These are phyloP conservation scores for Rhododendron ferrugineum DNA, from an alignment of 148 eudicot genomes.

Conservation along the genomic window DNA sequence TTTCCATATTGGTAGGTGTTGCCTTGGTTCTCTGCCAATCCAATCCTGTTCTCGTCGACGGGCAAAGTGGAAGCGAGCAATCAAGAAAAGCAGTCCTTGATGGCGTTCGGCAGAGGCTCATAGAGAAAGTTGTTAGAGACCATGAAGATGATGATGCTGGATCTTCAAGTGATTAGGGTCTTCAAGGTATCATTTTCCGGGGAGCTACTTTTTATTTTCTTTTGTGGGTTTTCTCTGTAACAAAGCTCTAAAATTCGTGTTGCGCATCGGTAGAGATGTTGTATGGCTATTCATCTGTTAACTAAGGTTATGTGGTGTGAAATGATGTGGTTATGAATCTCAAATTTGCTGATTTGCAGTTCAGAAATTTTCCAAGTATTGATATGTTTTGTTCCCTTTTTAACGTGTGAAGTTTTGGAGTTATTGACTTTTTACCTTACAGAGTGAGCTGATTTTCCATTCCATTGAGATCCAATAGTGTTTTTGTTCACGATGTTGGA, in stretches of 20 bases:
- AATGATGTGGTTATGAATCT: neutral
- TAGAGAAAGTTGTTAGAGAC: constrained; percentile 28
- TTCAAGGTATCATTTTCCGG: neutral
- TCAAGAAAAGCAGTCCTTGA: constrained; percentile 56
- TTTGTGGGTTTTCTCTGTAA: neutral
- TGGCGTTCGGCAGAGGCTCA: constrained; percentile 61
- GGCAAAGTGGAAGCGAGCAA: constrained; percentile 50
- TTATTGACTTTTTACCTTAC: neutral
- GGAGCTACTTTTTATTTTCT: neutral
- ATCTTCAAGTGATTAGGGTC: constrained; percentile 58
- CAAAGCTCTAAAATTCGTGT: neutral
- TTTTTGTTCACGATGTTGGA: neutral
- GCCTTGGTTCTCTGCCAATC: constrained; percentile 81
- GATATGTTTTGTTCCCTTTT: neutral
- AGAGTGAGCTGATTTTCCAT: neutral
- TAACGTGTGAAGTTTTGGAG: neutral
- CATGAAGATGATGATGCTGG: constrained; percentile 69
- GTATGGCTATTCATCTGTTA: neutral
- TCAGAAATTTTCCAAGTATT: neutral
- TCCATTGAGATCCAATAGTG: neutral
- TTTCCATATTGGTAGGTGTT: constrained; percentile 46
- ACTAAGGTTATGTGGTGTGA: neutral
- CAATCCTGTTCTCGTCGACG: constrained; percentile 88
- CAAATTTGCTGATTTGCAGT: neutral
- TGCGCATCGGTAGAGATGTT: neutral